Evolutionary conservation across 805 yeast genomes (phyloP).

Genomic region (Candida cerambycidarum): DNA sequence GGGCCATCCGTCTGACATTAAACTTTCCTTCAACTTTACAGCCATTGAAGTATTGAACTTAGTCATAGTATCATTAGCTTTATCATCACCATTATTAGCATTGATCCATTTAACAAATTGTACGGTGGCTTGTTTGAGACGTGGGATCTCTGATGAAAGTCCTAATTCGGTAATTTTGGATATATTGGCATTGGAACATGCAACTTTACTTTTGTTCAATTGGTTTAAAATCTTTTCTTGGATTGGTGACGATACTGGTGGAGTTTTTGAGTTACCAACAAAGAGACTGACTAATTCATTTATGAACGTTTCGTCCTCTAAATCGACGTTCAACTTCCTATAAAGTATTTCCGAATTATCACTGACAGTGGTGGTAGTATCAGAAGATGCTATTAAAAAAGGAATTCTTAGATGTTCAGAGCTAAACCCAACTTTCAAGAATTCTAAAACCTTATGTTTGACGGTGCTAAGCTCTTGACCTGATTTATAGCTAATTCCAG

Average conservation of each 20-base stretch:
- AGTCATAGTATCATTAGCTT: constrained; percentile 14
- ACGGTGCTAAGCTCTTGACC: constrained; percentile 41
- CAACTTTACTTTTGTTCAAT: constrained; percentile 52
- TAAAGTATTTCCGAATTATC: constrained; percentile 53
- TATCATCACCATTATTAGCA: constrained; percentile 12
- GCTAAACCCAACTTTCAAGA: constrained; percentile 40
- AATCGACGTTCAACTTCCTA: constrained; percentile 50
- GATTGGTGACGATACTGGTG: constrained; percentile 53
- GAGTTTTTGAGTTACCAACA: constrained; percentile 46
- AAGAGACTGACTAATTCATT: constrained; percentile 47
- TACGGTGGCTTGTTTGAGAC: constrained; percentile 56
- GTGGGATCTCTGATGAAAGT: constrained; percentile 51
- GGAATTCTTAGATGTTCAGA: constrained; percentile 44
- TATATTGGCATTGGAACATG: constrained; percentile 43
- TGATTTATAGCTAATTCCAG: constrained; percentile 59
- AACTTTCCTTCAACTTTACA: constrained; percentile 49
- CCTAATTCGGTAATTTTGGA: constrained; percentile 59
- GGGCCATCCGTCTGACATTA: constrained; percentile 65
- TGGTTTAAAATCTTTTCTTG: constrained; percentile 57
- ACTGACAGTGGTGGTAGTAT: constrained; percentile 53
- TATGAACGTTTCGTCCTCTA: constrained; percentile 49
- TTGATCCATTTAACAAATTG: constrained; percentile 65
- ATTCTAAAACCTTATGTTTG: constrained; percentile 35
- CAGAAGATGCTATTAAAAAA: constrained; percentile 63
- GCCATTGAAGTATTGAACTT: constrained; percentile 47